A percentile compares a stretch with the other conserved stretches of the same genome.
phyloP scores from a whole-genome alignment of 371 early-diverging fungal genomes.

The Zychaea mexicana region DNA sequence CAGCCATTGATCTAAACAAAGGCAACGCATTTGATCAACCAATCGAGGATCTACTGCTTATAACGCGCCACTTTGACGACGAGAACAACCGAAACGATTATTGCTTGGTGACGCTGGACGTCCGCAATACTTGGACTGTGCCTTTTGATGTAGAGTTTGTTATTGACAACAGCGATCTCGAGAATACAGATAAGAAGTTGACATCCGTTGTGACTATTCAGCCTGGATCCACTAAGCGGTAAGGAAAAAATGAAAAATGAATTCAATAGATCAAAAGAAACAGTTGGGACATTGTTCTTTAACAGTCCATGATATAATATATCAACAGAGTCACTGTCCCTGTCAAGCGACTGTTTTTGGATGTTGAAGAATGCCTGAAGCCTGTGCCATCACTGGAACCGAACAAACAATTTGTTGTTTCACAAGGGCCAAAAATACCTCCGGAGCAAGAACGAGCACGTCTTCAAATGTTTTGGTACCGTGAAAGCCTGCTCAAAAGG shows the following conservation, averaged over 20 bases:
- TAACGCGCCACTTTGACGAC: slow-evolving; percentile 19
- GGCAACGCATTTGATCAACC: slow-evolving; percentile 11
- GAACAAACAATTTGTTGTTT: slow-evolving; percentile 81
- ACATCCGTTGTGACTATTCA: slow-evolving; percentile 31
- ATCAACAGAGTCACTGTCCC: slow-evolving; percentile 79
- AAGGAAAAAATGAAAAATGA: neutral
- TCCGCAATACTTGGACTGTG: slow-evolving; percentile 75
- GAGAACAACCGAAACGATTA: slow-evolving; percentile 55
- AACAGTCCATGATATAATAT: too few species aligned
- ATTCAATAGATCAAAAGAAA: neutral
- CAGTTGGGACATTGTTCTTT: neutral
- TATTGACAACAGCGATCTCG: slow-evolving; percentile 55
- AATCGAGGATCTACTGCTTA: slow-evolving; percentile 17
- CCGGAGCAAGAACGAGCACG: slow-evolving; percentile 59
- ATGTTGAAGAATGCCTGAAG: slow-evolving; percentile 40
- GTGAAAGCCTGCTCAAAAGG: slow-evolving; percentile 65
- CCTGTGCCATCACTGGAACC: slow-evolving; percentile 72
- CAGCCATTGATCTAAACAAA: neutral
- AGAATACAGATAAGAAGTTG: slow-evolving; percentile 18
- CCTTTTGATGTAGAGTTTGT: slow-evolving; percentile 71
- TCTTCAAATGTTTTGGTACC: slow-evolving; percentile 77
- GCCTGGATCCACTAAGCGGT: slow-evolving; percentile 43
- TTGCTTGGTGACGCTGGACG: slow-evolving; percentile 77
- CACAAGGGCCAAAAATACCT: slow-evolving; percentile 46
- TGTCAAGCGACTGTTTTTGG: slow-evolving; percentile 61